Evolutionary conservation across 768 basidiomycete species (phyloP), one percentile per base, ranked within the genome.

Genomic region (Rossbeevera mucosa): DNA sequence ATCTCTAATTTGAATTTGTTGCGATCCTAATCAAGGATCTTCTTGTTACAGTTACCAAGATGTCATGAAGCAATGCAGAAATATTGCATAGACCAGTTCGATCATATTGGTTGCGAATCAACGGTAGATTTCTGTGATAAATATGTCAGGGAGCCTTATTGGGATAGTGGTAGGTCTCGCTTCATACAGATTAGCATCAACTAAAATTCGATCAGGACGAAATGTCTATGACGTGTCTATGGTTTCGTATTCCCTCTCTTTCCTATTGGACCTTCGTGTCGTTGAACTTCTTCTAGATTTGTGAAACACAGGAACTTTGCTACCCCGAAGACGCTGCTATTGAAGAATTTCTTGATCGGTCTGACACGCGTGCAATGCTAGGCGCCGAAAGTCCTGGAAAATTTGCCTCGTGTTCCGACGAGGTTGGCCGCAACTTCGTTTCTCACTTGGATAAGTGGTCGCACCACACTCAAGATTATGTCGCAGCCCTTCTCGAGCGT

Each of bases 71-170:
- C 75, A 31, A 74, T 86, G 64, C 68, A 75, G n/a, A 65, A 74
- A 40, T 72, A 72, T 42, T 92, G 89, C 56, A 74, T 89, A 26
- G 78, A 88, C 50, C 54, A 53, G 14, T 84, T 84, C 56, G 88
- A 93, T 64, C 67, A 73, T 20, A 81, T 86, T 31, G 74, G 79
- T 53, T 92, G 90, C 59, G 71, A 68, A n/a, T 84, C 83, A 12
- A 85, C 88, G 2, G 73, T 81, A 46, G 66, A 56, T 9, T 90
- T 89, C 65, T 93, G 91, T 65, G 74, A 80, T 47, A 67, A 62
- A 20, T 74, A 81, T 55, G 64, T 91, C 12, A 78, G 74, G 29
- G 69, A 56, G 4, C 69, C 73, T 2, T 77, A 75, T 63, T 62
- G 64, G 58, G 45, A 59, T 43, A 70, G 71, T 52, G 66, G 74